Conservation (phyloP, 768 basidiomycete genomes). For the Grammothele lineata region DNA sequence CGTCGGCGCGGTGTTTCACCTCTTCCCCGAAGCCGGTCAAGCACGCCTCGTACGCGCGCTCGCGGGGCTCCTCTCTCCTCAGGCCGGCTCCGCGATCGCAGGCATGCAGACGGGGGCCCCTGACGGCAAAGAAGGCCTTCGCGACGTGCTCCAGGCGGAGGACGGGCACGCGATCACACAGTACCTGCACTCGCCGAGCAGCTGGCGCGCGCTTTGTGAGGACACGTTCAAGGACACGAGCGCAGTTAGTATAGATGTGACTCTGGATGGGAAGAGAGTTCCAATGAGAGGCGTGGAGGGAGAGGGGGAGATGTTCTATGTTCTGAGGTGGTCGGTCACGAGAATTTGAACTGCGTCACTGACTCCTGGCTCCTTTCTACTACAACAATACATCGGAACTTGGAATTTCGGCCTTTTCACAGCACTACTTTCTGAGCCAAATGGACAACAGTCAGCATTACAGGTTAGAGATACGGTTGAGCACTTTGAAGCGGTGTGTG, state of each 20-base stretch:
- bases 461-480: no score
- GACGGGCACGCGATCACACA: constrained; percentile 6
- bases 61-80: constrained; percentile 35
- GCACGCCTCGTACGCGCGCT: constrained; percentile 34
- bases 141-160: neutral
- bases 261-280: constrained; percentile 1
- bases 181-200: constrained; percentile 32
- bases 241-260: constrained; percentile 24
- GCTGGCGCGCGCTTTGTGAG: constrained; percentile 36
- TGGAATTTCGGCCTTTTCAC: no score
- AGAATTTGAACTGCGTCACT: no score
- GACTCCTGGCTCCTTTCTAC: no score
- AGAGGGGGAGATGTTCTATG: neutral
- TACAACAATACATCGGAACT: no score
- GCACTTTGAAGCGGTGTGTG: no score
- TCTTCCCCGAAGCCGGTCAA: constrained; percentile 39
- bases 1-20: constrained; percentile 42
- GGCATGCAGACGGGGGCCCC: constrained; percentile 32
- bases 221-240: constrained; percentile 32
- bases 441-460: no score
- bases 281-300: neutral
- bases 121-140: constrained; percentile 22
- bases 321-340: constrained; percentile 11
- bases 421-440: no score
- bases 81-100: constrained; percentile 40